Percentiles rank a stretch among this genome's conserved stretches.
These are phyloP conservation scores for Sinapis alba DNA, from an alignment of 441 rosid genomes.

Conservation along the genomic window DNA sequence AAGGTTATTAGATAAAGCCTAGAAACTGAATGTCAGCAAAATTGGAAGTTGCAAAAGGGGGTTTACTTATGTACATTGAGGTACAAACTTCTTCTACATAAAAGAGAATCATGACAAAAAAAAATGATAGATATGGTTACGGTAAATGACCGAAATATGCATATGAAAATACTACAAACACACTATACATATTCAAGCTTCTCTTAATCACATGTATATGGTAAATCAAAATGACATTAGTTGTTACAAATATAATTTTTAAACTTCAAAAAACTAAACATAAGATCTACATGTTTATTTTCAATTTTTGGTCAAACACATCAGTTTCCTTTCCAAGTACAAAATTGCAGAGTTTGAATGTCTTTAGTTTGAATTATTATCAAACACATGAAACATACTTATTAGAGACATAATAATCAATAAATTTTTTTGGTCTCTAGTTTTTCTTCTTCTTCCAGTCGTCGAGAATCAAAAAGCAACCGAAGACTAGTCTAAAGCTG, in stretches of 20 bases:
- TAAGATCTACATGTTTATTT: neutral
- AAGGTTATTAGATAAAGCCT: neutral
- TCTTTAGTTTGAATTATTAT: constrained; percentile 26
- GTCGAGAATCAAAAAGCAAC: constrained; percentile 23
- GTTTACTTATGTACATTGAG: neutral
- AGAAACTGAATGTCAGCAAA: neutral
- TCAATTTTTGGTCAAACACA: neutral
- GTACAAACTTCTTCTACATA: neutral
- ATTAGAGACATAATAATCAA: constrained; percentile 25
- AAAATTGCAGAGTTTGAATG: constrained; percentile 14
- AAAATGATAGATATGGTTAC: neutral
- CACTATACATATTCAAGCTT: neutral
- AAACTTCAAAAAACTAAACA: neutral
- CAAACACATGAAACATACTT: constrained; percentile 24
- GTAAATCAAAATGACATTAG: neutral
- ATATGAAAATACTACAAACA: neutral
- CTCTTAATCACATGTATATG: neutral
- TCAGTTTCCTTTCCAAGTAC: neutral
- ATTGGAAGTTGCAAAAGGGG: neutral
- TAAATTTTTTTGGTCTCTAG: neutral
- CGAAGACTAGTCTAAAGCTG: constrained; percentile 31
- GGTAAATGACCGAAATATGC: neutral
- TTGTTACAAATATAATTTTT: neutral
- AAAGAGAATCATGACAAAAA: too few species aligned
- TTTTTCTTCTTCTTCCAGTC: constrained; percentile 1